Conservation (phyloP, 2,329 filamentous ascomycete genomes). For the Colletotrichum sp. region DNA sequence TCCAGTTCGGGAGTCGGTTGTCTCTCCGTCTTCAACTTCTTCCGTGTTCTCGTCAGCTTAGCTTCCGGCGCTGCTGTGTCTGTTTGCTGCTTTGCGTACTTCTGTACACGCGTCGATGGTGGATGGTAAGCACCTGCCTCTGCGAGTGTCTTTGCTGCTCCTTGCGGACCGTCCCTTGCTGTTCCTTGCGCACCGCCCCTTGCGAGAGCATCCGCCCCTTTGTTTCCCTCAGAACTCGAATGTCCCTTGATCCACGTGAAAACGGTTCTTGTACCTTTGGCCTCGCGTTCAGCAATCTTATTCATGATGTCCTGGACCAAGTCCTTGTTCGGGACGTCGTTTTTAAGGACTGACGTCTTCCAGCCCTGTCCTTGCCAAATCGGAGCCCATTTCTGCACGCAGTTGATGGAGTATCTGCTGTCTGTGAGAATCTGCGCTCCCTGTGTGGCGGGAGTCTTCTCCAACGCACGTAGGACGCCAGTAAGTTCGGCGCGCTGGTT, state of each 20-base stretch:
- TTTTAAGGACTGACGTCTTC: conserved; percentile 71
- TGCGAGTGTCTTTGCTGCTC: background rate
- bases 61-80: background rate
- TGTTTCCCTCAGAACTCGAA: conserved; percentile 73
- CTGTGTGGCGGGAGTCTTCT: conserved; percentile 72
- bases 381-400: conserved; percentile 81
- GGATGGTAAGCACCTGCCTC: background rate
- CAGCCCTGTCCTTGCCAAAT: conserved; percentile 81
- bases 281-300: conserved; percentile 70
- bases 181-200: conserved; percentile 47
- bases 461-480: conserved; percentile 82
- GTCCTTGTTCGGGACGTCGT: conserved; percentile 85
- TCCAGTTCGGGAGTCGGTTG: background rate
- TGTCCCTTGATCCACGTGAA: conserved; percentile 96
- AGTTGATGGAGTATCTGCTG: conserved; percentile 89
- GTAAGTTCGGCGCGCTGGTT: conserved; percentile 97
- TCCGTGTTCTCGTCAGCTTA: background rate
- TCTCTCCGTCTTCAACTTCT: background rate
- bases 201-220: conserved; percentile 80
- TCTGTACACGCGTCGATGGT: background rate
- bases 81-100: background rate
- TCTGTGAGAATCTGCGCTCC: conserved; percentile 84
- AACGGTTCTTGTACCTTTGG: conserved; percentile 63
- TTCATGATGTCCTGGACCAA: conserved; percentile 65
- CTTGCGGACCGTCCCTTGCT: conserved; percentile 19